These are phyloP conservation scores for Coffea canephora DNA, from an alignment of 257 asterid species.

Conservation along the genomic window DNA sequence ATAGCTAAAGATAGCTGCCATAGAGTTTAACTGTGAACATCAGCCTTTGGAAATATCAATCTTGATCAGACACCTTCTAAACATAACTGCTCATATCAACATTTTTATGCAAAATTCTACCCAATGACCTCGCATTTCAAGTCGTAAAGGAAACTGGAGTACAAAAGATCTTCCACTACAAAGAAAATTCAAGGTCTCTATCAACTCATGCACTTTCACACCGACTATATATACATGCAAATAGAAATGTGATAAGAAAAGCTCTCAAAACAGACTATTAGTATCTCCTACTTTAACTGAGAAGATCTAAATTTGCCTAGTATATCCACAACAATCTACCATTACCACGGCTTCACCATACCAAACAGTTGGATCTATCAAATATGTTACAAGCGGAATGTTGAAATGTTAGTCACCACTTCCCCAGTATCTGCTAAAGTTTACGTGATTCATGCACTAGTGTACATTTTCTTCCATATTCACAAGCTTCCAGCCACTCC, in stretches of 20 bases:
- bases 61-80: not conserved
- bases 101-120: not conserved
- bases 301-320: not conserved
- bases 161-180: slow-evolving; percentile 3
- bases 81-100: not conserved
- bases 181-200: slow-evolving; percentile 5
- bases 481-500: slow-evolving; percentile 14
- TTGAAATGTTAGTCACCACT: not conserved
- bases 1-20: no score
- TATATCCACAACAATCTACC: slow-evolving; percentile 16
- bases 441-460: not conserved
- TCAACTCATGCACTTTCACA: slow-evolving; percentile 14
- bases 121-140: not conserved
- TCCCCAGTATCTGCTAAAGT: not conserved
- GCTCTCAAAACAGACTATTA: not conserved
- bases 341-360: slow-evolving; percentile 1
- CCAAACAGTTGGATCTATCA: slow-evolving; percentile 7
- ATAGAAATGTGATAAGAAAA: not conserved
- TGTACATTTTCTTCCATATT: slow-evolving; percentile 11
- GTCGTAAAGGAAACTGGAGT: not conserved
- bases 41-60: no score
- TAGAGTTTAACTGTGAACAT: no score
- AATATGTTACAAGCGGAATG: not conserved
- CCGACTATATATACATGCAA: slow-evolving; percentile 10
- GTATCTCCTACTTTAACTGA: slow-evolving; percentile 3